Base-by-base conservation (phyloP, 176 grass and related monocot species). In the Pharus latifolius region DNA sequence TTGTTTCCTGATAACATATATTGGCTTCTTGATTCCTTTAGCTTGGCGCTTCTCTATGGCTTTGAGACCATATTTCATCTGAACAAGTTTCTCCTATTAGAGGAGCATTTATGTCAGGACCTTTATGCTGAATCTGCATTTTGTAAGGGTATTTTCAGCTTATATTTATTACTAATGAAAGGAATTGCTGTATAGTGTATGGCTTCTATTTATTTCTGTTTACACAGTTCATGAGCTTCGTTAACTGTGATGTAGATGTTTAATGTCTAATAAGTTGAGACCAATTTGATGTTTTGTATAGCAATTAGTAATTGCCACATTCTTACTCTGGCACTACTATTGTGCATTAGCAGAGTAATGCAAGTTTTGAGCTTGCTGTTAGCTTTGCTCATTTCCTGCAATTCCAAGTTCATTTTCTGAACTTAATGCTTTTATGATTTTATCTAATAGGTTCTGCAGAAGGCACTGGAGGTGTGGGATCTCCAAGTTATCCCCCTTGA, bases 391-490 rank as follows among this genome's bases (percentile, higher is more conserved):
- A 56, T 29, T 63, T 71, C 9, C 3, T 56, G 49, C n/a, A 53
- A 3, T 74, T 7, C 52, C 19, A 63, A 27, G n/a, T 37, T 44
- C 12, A 48, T 63, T 45, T 11, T 58, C 58, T 75, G 7, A 85
- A 23, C 42, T 75, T 24, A 33, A 58, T 20, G 14, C 17, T 43
- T 73, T 65, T n/a, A 58, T 20, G 14, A 12, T 43, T 73, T 65
- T n/a, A 46, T 81, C 18, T 45, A 11, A 31, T 72, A 98, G 94
- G 95, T 98, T 70, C 53, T 98, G 52, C 84, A 98, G 82, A 98
- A 98, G 72, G 95, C 95, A 54, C 60, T 98, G 47, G 89, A 88
- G 60, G 87, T 98, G 42, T 98, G 90, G 95, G 95, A 98, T 33
- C 84, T 98, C 50, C 86, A 88, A 75, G 95, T 93, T 68, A 70